Evolutionary conservation across 352 stramenopile genomes (phyloP).

Genomic region (Pythium grandisporangium): DNA sequence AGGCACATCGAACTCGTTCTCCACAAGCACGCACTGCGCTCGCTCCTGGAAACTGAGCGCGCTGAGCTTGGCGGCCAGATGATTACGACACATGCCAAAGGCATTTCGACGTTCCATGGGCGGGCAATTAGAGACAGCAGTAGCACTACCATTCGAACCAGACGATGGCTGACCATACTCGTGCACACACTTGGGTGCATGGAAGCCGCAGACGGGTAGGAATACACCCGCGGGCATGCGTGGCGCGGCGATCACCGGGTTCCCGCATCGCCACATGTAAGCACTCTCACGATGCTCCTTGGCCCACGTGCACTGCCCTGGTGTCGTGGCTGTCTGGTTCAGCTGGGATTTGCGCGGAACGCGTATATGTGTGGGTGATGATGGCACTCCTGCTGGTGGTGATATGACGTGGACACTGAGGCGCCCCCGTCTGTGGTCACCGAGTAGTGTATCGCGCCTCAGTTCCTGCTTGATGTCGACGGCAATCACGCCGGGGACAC

Average conservation of each 20-base stretch:
- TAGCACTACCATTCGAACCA: too few relatives aligned
- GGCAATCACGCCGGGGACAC: constrained; percentile 30
- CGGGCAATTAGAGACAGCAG: constrained; percentile 27
- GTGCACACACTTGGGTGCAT: constrained; percentile 45
- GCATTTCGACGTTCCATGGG: constrained; percentile 39
- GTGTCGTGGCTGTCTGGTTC: constrained; percentile 10
- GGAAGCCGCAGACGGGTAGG: constrained; percentile 57
- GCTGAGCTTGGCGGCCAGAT: constrained; percentile 52
- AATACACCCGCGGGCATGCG: constrained; percentile 35
- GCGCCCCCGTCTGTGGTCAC: too few relatives aligned
- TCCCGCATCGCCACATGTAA: constrained; percentile 52
- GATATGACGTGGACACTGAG: too few relatives aligned
- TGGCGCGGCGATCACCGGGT: constrained; percentile 46
- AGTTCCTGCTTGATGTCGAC: constrained; percentile 17
- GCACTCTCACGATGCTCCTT: constrained; percentile 42
- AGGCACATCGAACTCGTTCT: constrained; percentile 57
- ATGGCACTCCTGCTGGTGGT: too few relatives aligned
- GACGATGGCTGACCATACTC: constrained; percentile 21
- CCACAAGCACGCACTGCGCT: constrained; percentile 23
- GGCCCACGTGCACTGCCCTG: constrained; percentile 38
- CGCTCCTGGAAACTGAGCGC: constrained; percentile 39
- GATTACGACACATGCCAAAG: constrained; percentile 66
- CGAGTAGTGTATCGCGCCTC: constrained; percentile 11
- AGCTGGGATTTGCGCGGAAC: too few relatives aligned
- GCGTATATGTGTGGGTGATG: too few relatives aligned